phyloP scores from a whole-genome alignment of 139 green algal species.

The Yamagishiella unicocca region DNA sequence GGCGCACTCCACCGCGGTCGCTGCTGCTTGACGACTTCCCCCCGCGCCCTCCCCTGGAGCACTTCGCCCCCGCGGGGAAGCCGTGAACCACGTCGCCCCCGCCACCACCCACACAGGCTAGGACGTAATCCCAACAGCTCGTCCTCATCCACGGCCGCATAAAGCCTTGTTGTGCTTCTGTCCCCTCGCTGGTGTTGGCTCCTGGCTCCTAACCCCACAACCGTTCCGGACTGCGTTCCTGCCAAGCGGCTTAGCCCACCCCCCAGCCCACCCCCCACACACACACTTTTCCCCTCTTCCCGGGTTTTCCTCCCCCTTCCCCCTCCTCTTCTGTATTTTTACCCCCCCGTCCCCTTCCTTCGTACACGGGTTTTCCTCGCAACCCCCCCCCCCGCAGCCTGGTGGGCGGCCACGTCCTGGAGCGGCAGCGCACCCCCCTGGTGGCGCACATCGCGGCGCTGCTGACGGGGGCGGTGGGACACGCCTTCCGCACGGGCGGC shows the following conservation, averaged over 20 bases:
- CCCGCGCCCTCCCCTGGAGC: too few relatives aligned
- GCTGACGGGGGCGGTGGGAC: conserved; percentile 42
- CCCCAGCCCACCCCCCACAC: too few relatives aligned
- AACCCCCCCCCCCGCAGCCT: conserved; percentile 9
- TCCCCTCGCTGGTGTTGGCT: too few relatives aligned
- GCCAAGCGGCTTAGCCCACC: not conserved
- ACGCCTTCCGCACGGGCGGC: not conserved
- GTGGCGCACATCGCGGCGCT: conserved; percentile 47
- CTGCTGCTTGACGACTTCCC: too few relatives aligned
- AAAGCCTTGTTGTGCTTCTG: too few relatives aligned
- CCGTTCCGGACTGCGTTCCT: not conserved
- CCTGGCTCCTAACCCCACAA: too few relatives aligned
- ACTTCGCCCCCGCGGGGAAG: too few relatives aligned
- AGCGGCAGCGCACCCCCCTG: conserved; percentile 58
- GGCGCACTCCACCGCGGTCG: too few relatives aligned
- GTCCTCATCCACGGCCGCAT: too few relatives aligned
- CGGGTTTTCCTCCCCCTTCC: not conserved
- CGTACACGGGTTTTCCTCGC: not conserved
- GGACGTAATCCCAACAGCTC: too few relatives aligned
- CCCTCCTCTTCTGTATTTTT: not conserved
- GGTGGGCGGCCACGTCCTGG: conserved; percentile 70
- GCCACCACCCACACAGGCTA: too few relatives aligned
- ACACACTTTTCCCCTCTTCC: not conserved
- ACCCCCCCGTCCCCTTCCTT: not conserved
- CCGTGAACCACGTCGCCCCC: too few relatives aligned